Percentiles rank a stretch among this genome's conserved stretches.
phyloP scores from a whole-genome alignment of 495 filamentous ascomycete genomes.

The Aspergillus cristatus region DNA sequence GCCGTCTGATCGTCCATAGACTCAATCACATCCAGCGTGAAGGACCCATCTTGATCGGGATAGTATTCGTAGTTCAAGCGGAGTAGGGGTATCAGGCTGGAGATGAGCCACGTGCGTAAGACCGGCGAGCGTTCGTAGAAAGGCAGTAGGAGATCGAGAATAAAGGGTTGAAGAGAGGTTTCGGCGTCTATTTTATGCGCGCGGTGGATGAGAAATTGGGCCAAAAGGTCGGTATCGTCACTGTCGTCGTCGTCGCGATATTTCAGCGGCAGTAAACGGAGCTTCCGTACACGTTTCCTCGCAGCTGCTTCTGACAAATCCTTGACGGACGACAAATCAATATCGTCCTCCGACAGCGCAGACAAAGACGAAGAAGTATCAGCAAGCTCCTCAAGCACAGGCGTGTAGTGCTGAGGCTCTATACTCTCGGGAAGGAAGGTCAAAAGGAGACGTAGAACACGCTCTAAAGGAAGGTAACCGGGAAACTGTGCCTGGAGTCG shows the following conservation, averaged over 20 bases:
- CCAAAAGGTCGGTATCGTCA: conserved; percentile 45
- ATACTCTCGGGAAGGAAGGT: conserved; percentile 76
- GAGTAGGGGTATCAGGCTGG: conserved; percentile 66
- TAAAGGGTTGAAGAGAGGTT: conserved; percentile 63
- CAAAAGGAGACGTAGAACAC: conserved; percentile 70
- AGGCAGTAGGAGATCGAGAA: conserved; percentile 62
- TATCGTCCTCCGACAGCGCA: conserved; percentile 10
- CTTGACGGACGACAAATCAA: conserved; percentile 53
- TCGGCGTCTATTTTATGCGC: conserved; percentile 68
- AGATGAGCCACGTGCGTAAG: conserved; percentile 68
- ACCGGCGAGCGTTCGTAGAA: conserved; percentile 61
- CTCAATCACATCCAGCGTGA: conserved; percentile 53
- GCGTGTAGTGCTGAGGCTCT: conserved; percentile 54
- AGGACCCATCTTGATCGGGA: conserved; percentile 42
- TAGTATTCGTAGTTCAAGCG: conserved; percentile 83
- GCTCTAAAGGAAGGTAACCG: conserved; percentile 52
- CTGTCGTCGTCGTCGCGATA: conserved; percentile 36
- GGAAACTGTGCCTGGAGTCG: conserved; percentile 50
- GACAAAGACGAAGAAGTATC: conserved; percentile 25
- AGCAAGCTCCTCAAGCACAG: conserved; percentile 48
- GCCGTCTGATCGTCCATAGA: conserved; percentile 49
- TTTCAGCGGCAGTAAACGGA: conserved; percentile 56
- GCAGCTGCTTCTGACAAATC: conserved; percentile 56
- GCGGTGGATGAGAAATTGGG: conserved; percentile 66
- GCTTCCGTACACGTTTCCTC: conserved; percentile 57